Evolutionary conservation across 2,329 filamentous ascomycete species (phyloP), one percentile per base, ranked within the genome.

Genomic region (Periconia sp.): DNA sequence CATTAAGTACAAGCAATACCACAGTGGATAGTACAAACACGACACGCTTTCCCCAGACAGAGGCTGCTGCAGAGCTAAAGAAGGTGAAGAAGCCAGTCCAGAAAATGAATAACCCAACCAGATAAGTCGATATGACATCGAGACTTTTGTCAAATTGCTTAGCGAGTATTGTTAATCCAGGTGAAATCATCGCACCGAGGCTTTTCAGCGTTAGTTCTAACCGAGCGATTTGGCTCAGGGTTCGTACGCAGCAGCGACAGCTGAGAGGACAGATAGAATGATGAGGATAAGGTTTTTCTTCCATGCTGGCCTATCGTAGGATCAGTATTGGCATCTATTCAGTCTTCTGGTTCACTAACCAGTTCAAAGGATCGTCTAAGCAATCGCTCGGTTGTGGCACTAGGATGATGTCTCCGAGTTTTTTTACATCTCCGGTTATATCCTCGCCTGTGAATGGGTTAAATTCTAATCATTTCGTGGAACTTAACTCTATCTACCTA

Each of bases 11-110:
- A n/a, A n/a, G n/a, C n/a, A n/a, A n/a, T n/a, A n/a, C n/a, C n/a
- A n/a, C n/a, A n/a, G n/a, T n/a, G n/a, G n/a, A n/a, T n/a, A n/a
- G n/a, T n/a, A n/a, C n/a, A n/a, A n/a, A n/a, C n/a, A n/a, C n/a
- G n/a, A n/a, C n/a, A n/a, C n/a, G n/a, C n/a, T n/a, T n/a, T n/a
- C 49, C 49, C 46, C 43, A 52, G 35, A 52, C 28, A 18, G 48
- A 45, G 16, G 48, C 34, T 21, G 41, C 48, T 8, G 48, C 37
- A 11, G 12, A 31, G n/a, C n/a, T 11, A 16, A 7, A 24, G 43
- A 4, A 48, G 39, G 13, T 40, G 32, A 25, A 17, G 10, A n/a
- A n/a, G n/a, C n/a, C n/a, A n/a, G n/a, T n/a, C n/a, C n/a, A n/a
- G n/a, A n/a, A n/a, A n/a, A n/a, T n/a, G n/a, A n/a, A n/a, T n/a